phyloP scores from a whole-genome alignment of 2,329 filamentous ascomycete species.

The Talaromyces sp. region DNA sequence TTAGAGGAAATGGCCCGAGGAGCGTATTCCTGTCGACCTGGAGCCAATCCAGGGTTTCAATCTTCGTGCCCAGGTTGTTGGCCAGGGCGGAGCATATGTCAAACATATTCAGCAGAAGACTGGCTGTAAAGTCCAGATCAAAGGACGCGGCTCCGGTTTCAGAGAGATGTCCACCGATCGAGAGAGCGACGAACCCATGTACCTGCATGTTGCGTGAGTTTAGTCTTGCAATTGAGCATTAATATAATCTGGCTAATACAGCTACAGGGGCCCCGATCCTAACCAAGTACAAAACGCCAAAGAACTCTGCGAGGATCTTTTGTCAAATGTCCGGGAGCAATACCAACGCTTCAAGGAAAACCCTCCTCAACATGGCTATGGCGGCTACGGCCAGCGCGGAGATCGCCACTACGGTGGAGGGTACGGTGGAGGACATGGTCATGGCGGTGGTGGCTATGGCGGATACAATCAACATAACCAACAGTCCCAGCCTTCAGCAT shows the following conservation, averaged over 20 bases:
- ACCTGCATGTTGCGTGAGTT: slow-evolving; percentile 83
- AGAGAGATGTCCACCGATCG: slow-evolving; percentile 80
- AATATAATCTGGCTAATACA: slow-evolving; percentile 25
- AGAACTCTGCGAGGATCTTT: slow-evolving; percentile 79
- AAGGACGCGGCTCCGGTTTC: slow-evolving; percentile 91
- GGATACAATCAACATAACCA: slow-evolving; percentile 30
- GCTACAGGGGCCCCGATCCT: slow-evolving; percentile 71
- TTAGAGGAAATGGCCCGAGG: slow-evolving; percentile 97
- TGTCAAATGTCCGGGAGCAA: slow-evolving; percentile 79
- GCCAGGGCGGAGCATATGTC: slow-evolving; percentile 88
- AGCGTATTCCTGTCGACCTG: slow-evolving; percentile 84
- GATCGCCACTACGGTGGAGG: slow-evolving; percentile 37
- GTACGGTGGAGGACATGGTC: slow-evolving; percentile 15
- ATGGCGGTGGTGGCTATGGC: slow-evolving; percentile 3
- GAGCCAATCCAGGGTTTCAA: slow-evolving; percentile 95
- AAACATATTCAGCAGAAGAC: slow-evolving; percentile 98
- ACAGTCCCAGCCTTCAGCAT: slow-evolving; percentile 37
- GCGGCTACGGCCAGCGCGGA: slow-evolving; percentile 51
- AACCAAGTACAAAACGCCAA: slow-evolving; percentile 82
- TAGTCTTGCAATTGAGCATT: not conserved
- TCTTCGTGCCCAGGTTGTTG: slow-evolving; percentile 90
- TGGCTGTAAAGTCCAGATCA: slow-evolving; percentile 94
- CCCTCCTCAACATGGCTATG: slow-evolving; percentile 61
- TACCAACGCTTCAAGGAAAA: slow-evolving; percentile 88
- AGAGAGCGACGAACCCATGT: slow-evolving; percentile 96